Evolutionary conservation across 179 eudicot genomes (phyloP).

Genomic region (Nepenthes alata): DNA sequence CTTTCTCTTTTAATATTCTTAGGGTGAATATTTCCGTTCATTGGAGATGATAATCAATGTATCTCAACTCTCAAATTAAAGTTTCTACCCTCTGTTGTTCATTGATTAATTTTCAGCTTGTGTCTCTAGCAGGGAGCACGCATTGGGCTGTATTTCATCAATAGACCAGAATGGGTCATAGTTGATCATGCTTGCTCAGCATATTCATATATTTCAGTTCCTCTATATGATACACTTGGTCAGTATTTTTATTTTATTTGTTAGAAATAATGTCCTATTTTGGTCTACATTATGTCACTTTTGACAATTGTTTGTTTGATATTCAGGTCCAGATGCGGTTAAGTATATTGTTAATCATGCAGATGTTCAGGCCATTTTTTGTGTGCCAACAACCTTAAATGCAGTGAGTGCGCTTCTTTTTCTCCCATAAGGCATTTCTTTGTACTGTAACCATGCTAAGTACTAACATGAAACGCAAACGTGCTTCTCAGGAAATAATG

Average conservation of each 20-base stretch:
- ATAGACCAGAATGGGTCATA: constrained; percentile 91
- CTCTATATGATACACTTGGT: constrained; percentile 96
- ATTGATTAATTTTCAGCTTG: not conserved
- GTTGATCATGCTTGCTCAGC: constrained; percentile 98
- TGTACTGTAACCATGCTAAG: not conserved
- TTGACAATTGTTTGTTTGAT: constrained; percentile 6
- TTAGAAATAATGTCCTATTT: not conserved
- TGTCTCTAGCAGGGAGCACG: constrained; percentile 60
- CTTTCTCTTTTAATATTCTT: not conserved
- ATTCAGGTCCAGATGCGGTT: constrained; percentile 94
- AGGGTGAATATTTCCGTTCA: not conserved
- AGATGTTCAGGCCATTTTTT: constrained; percentile 73
- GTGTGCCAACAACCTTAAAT: constrained; percentile 70
- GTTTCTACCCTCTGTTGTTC: not conserved
- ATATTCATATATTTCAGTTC: constrained; percentile 79
- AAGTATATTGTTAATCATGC: constrained; percentile 85
- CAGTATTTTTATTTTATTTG: constrained; percentile 14
- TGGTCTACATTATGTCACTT: constrained; percentile 8
- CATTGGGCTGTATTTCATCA: constrained; percentile 79
- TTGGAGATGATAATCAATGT: not conserved
- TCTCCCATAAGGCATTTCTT: not conserved
- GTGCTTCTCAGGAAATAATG: no score
- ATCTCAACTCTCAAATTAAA: not conserved
- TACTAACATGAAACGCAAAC: no score
- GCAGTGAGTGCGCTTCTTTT: constrained; percentile 36